A percentile compares a stretch with the other conserved stretches of the same genome.
These are phyloP conservation scores for Tylopilus intermedius DNA, from an alignment of 768 basidiomycete species.

Conservation along the genomic window DNA sequence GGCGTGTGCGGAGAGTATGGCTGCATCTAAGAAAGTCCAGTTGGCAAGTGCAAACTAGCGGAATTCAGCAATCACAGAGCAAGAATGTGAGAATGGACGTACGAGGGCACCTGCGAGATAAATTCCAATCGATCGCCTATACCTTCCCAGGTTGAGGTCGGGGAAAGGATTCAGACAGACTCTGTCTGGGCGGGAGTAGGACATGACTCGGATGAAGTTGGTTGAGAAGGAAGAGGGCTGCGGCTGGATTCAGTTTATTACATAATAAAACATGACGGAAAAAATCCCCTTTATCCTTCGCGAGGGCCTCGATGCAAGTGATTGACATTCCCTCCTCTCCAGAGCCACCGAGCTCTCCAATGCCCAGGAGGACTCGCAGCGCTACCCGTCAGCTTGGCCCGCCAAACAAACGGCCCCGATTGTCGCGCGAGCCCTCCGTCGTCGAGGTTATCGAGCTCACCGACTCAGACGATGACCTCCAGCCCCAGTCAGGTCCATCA, in stretches of 20 bases:
- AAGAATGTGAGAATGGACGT: constrained; percentile 32
- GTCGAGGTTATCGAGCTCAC: constrained; percentile 45
- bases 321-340: constrained; percentile 27
- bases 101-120: constrained; percentile 92
- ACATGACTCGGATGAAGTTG: constrained; percentile 20
- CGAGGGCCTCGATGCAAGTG: constrained; percentile 15
- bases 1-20: constrained; percentile 84
- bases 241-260: constrained; percentile 3
- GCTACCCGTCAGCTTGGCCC: constrained; percentile 19
- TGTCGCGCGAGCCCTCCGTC: constrained; percentile 8
- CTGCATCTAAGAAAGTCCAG: constrained; percentile 94
- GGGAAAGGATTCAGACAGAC: constrained; percentile 89
- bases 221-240: neutral
- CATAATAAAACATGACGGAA: constrained; percentile 9
- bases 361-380: constrained; percentile 16
- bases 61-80: neutral
- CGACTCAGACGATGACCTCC: constrained; percentile 43
- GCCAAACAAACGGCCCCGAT: constrained; percentile 12
- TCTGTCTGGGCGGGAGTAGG: constrained; percentile 62
- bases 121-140: constrained; percentile 79
- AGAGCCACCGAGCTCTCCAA: constrained; percentile 11
- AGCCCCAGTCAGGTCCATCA: neutral
- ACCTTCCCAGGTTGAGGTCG: constrained; percentile 64
- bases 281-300: neutral
- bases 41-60: constrained; percentile 86